These are phyloP conservation scores for Microbotryum lychnidis-dioicae DNA, from an alignment of 1,284 basidiomycete species.

Conservation along the genomic window DNA sequence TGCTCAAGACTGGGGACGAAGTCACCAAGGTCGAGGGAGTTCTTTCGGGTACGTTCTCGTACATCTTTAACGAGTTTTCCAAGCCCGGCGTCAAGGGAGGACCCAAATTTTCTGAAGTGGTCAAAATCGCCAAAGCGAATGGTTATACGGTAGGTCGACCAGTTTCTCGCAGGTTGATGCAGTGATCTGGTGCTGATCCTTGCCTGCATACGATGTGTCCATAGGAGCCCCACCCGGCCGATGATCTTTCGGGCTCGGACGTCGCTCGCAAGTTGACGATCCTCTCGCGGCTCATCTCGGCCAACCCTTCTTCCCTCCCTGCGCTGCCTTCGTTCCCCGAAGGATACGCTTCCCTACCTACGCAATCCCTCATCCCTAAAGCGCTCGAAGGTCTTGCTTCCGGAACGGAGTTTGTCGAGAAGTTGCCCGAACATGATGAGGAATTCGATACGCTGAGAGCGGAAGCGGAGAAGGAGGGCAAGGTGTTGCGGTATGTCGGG, in stretches of 20 bases:
- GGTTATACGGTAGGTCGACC: constrained; percentile 74
- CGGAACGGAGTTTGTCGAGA: constrained; percentile 72
- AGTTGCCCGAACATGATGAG: constrained; percentile 74
- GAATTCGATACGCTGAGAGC: constrained; percentile 67
- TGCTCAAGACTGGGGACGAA: constrained; percentile 86
- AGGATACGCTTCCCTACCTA: constrained; percentile 72
- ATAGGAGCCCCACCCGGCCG: constrained; percentile 92
- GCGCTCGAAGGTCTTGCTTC: constrained; percentile 58
- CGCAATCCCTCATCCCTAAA: constrained; percentile 74
- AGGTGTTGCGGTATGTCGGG: constrained; percentile 87
- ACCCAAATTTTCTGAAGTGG: constrained; percentile 73
- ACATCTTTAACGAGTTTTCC: constrained; percentile 98
- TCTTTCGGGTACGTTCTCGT: constrained; percentile 90
- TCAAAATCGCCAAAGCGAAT: constrained; percentile 77
- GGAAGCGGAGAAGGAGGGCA: constrained; percentile 65
- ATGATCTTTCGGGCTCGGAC: constrained; percentile 92
- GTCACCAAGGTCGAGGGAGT: constrained; percentile 56
- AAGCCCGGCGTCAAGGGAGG: constrained; percentile 37
- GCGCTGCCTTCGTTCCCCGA: constrained; percentile 47
- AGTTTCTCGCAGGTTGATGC: not conserved
- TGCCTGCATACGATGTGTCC: not conserved
- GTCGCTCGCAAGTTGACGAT: constrained; percentile 96
- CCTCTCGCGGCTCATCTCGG: constrained; percentile 66
- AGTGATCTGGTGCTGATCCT: not conserved
- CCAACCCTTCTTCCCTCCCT: constrained; percentile 38